Base-by-base conservation (phyloP, 2,329 filamentous ascomycete species). In the Rhinocladiella similis region DNA sequence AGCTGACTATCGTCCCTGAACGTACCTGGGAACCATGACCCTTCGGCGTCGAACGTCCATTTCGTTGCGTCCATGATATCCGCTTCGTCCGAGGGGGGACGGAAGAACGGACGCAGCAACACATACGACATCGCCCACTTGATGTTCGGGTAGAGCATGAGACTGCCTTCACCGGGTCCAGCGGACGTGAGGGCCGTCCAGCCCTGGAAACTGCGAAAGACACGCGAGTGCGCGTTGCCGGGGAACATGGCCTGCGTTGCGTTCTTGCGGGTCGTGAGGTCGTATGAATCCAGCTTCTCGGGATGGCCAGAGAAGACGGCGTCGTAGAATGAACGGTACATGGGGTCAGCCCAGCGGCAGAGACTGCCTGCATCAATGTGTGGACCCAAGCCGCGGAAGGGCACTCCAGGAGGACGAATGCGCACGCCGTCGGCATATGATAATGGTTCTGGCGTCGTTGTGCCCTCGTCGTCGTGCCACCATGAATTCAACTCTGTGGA, bases 361-460 rank as follows among this genome's bases (percentile, higher is more conserved):
- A 78, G 66, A 55, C 71, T 74, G 18, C 75, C 74, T 1, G 73
- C 75, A 58, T 77, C 75, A 41, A 77, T 75, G 53, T 77, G 75
- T 20, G 75, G 75, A 1, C 75, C 74, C 1, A 77, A 66, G 5
- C 75, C 73, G 7, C 69, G 68, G 56, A 77, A 77, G 0, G 63
- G 60, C 27, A 73, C 68, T 18, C 69, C 67, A 4, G 73, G 72
- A 3, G 72, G 67, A 9, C 75, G 68, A 53, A 73, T 70, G 13
- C 75, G 72, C 2, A 73, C 60, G 3, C 65, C 72, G 50, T 78
- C 74, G n/a, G 68, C 65, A 57, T 76, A 77, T 1, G 70, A 66
- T 35, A 77, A 57, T 0, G 74, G 75, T 1, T 74, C 72, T 2
- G 70, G 62, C 1, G 65, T 69, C 0, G 65, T 65, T 29, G 67